Base-by-base conservation (phyloP, 192 early-diverging fungal genomes). In the Podila epigama region DNA sequence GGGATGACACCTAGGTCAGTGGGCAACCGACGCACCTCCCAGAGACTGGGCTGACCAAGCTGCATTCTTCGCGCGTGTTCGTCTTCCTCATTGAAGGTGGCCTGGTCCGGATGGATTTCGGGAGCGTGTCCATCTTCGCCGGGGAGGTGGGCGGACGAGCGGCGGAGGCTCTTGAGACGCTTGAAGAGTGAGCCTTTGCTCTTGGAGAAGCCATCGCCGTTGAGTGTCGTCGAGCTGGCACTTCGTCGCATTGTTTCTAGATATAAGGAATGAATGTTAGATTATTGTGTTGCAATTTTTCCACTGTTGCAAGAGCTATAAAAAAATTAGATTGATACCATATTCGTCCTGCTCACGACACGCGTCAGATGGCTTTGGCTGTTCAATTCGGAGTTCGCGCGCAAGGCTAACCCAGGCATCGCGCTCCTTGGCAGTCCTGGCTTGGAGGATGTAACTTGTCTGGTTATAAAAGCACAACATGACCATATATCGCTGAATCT, bases 391-490 rank as follows among this genome's bases (percentile, higher is more conserved):
- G 4, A 77, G 28, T 7, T 35, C 41, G 5, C 72, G 53, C 0
- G 72, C 63, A 22, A 59, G 52, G 18, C 68, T 34, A 16, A 77
- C 40, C 72, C 72, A 77, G 7, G 64, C 66, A 31, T 77, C 72
- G 1, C 72, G 31, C 8, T 68, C 72, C 42, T 67, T 56, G 1
- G 32, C 51, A 28, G 51, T 42, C 40, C 68, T 31, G 3, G 66
- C 66, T 29, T 77, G 65, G 11, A 77, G 50, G 48, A 77, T 77
- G 18, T 77, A 77, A 13, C 40, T 67, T 7, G 65, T 77, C 8
- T 77, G 58, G 55, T 77, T 77, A 18, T 63, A 77, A 42, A 77
- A 77, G 25, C 65, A 67, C 27, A 77, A 40, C 72, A 77, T 77
- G 22, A 77, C 72, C 36, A 77, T 67, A 36, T 77, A 62, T 29